Evolutionary conservation across 352 stramenopile species (phyloP).

Genomic region (Pythium phragmitis): DNA sequence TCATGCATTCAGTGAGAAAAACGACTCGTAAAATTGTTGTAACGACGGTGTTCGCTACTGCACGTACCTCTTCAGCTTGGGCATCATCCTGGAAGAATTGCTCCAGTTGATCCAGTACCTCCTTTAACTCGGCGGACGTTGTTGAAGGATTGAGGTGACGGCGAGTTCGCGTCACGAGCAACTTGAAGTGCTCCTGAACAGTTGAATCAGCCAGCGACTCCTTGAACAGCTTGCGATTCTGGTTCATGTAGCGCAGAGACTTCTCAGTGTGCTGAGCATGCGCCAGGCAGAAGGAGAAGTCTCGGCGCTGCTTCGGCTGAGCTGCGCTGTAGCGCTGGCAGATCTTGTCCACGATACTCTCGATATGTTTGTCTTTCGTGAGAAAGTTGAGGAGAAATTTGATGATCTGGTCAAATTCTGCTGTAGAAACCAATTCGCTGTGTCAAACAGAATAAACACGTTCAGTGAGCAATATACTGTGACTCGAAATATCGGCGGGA

Average conservation of each 20-base stretch:
- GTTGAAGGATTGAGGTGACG: slow-evolving; percentile 37
- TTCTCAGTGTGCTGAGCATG: slow-evolving; percentile 94
- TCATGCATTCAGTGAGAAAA: neutral
- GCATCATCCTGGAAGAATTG: slow-evolving; percentile 36
- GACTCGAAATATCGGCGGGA: neutral
- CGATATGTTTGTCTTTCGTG: slow-evolving; percentile 93
- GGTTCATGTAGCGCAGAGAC: slow-evolving; percentile 90
- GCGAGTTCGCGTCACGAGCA: slow-evolving; percentile 68
- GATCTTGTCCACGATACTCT: slow-evolving; percentile 91
- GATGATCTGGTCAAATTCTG: slow-evolving; percentile 93
- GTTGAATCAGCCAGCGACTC: slow-evolving; percentile 90
- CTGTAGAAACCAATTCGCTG: slow-evolving; percentile 76
- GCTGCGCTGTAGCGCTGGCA: slow-evolving; percentile 92
- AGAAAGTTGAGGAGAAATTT: slow-evolving; percentile 97
- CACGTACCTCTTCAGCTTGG: slow-evolving; percentile 39
- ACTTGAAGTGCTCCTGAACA: slow-evolving; percentile 90
- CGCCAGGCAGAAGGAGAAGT: slow-evolving; percentile 95
- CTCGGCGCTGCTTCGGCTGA: slow-evolving; percentile 64
- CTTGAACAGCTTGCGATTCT: slow-evolving; percentile 89
- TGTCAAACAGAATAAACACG: neutral
- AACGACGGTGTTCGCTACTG: neutral
- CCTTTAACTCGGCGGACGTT: slow-evolving; percentile 66
- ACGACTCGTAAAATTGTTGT: neutral
- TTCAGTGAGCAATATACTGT: slow-evolving; percentile 1
- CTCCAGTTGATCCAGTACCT: slow-evolving; percentile 73